Evolutionary conservation across 176 grass and related monocot genomes (phyloP), one percentile per base, ranked within the genome.

Genomic region (Oryza brachyantha): DNA sequence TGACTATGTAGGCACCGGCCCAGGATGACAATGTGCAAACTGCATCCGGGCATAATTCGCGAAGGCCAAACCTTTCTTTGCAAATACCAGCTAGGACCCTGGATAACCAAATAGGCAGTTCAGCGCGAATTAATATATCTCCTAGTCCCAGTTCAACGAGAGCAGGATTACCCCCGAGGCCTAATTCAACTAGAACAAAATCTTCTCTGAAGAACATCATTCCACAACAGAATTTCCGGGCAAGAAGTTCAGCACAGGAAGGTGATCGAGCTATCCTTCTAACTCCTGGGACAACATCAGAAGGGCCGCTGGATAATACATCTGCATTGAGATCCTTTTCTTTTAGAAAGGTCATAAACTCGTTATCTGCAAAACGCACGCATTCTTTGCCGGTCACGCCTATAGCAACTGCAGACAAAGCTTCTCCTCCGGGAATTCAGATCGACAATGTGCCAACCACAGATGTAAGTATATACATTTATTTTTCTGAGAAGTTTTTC

Each of bases 351-450:
- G 88, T 95, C 16, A 91, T 98, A 64, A 88, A 67, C 59, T 90
- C 87, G 5, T 73, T 90, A 36, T 90, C 92, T 2, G 62, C 84
- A 66, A 99, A 99, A 75, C 84, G 54, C 70, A 84, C 92, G 39
- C 69, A 93, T 83, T 99, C 96, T 76, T 90, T 99, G 79, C 96
- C 96, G 25, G 96, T 93, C 29, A 99, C 90, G 8, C 96, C 96
- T 57, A 66, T 89, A 40, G 90, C 66, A 72, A 84, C 67, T 82
- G 60, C 58, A 12, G 82, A 64, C 35, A 80, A 78, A 58, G 57
- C 64, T 66, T 78, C 89, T 77, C 63, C 42, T 37, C 81, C 66
- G 6, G 84, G 77, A 73, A 93, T 75, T 70, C 90, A 91, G 31
- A 74, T 67, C 68, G 78, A 87, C 28, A 79, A 84, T 64, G 43